Evolutionary conservation across 345 rosid genomes (phyloP).

Genomic region (Bretschneidera sinensis): DNA sequence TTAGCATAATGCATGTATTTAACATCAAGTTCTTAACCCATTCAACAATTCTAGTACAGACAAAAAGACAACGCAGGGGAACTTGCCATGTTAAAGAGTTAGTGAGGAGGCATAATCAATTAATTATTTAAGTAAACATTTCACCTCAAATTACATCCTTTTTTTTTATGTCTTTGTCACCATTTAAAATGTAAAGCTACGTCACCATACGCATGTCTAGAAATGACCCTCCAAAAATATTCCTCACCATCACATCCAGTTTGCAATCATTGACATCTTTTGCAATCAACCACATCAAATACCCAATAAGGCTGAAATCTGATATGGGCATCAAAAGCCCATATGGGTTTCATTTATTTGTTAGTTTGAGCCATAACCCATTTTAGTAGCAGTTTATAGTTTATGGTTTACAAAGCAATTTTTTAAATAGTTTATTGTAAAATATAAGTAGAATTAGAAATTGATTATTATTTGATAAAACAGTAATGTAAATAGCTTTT

Average conservation of each 20-base stretch:
- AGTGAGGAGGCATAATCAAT: constrained; percentile 26
- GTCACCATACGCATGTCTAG: not conserved
- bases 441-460: too few species aligned
- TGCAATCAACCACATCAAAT: too few species aligned
- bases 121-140: constrained; percentile 16
- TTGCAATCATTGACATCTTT: not conserved
- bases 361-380: too few species aligned
- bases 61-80: not conserved
- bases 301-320: too few species aligned
- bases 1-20: constrained; percentile 11
- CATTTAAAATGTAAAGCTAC: not conserved
- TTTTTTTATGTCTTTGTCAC: not conserved
- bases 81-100: constrained; percentile 30
- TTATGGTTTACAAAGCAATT: too few species aligned
- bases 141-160: not conserved
- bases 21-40: not conserved
- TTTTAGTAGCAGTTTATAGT: too few species aligned
- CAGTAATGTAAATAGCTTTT: too few species aligned
- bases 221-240: too few species aligned
- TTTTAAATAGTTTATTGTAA: too few species aligned
- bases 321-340: too few species aligned
- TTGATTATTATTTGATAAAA: too few species aligned
- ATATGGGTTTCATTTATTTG: too few species aligned
- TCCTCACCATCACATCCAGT: not conserved
- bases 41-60: not conserved